Base-by-base conservation (phyloP, 1,284 basidiomycete genomes). In the Ganoderma lingzhi region DNA sequence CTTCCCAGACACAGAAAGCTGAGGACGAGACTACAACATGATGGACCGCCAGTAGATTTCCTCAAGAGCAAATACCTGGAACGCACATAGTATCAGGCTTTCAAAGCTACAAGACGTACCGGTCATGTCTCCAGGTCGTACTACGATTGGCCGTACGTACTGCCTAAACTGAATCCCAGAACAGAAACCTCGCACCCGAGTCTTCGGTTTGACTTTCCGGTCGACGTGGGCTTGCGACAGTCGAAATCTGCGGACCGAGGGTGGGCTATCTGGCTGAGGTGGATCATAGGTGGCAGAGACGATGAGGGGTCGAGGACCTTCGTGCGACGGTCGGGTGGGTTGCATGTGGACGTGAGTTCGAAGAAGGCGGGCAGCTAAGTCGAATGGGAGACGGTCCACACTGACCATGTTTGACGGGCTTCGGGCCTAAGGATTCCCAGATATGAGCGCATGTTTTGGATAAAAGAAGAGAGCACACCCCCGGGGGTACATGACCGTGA, bases 311-410 rank as follows among this genome's bases (percentile, higher is more conserved):
- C 32, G 32, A 8, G 17, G 45, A 62, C 35, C 62, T 73, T 73
- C 72, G 64, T 73, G 72, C 72, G 72, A 73, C 68, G 70, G 72
- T 73, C 72, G 72, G 70, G 51, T 37, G 55, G 60, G 56, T 63
- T 55, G 65, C 65, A 66, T 65, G 62, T 28, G 65, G 58, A 35
- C 51, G 65, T 67, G 69, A 64, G 68, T 39, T 48, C 65, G 55
- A 53, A 64, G 55, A 61, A 65, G 63, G 62, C 53, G 67, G 65
- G 39, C 58, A 37, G 68, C 61, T 32, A 63, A 61, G 66, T 66
- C 63, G 65, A 58, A 68, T 37, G 64, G 41, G 64, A 66, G 66
- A 64, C 51, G 65, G 60, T 69, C 55, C 66, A 66, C 44, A 19
- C 32, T 45, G 30, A 39, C 65, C 35, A 32, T 65, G 42, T 30